phyloP scores from a whole-genome alignment of 2,329 filamentous ascomycete genomes.

The Claviceps sp. region DNA sequence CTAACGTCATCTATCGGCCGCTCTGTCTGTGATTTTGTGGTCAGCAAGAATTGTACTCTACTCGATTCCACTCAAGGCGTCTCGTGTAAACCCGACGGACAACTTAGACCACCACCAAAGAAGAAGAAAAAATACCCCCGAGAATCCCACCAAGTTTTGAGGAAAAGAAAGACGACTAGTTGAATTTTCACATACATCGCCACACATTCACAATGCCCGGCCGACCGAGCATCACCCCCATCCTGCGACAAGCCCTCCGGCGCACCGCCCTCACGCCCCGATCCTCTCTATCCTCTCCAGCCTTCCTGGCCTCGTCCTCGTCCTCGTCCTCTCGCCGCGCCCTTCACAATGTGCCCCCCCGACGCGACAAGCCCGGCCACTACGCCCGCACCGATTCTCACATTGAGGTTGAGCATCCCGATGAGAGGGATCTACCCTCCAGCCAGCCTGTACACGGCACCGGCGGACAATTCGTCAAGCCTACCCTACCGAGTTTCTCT shows the following conservation, averaged over 20 bases:
- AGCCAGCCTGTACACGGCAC: slow-evolving; percentile 60
- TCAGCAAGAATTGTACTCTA: too few relatives aligned
- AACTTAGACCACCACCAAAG: too few relatives aligned
- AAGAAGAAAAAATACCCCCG: not conserved
- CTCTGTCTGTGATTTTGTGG: too few relatives aligned
- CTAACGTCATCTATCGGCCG: too few relatives aligned
- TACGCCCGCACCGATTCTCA: slow-evolving; percentile 70
- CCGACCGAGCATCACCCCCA: slow-evolving; percentile 11
- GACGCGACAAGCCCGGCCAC: slow-evolving; percentile 39
- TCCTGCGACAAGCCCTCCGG: slow-evolving; percentile 17
- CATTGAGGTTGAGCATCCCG: slow-evolving; percentile 67
- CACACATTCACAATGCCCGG: slow-evolving; percentile 8
- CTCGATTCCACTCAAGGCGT: too few relatives aligned
- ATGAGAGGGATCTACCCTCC: slow-evolving; percentile 57
- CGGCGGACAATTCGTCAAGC: slow-evolving; percentile 70
- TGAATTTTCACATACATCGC: too few relatives aligned
- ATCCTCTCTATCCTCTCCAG: too few relatives aligned
- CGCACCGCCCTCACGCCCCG: slow-evolving; percentile 12
- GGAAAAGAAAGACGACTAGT: too few relatives aligned
- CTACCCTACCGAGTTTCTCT: slow-evolving; percentile 75
- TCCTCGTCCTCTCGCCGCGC: slow-evolving; percentile 15
- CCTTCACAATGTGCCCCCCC: slow-evolving; percentile 20
- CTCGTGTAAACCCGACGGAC: too few relatives aligned
- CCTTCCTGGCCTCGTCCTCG: not conserved
- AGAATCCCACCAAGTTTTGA: not conserved